These are phyloP conservation scores for Fusarium staphyleae DNA, from an alignment of 2,329 filamentous ascomycete species.

Conservation along the genomic window DNA sequence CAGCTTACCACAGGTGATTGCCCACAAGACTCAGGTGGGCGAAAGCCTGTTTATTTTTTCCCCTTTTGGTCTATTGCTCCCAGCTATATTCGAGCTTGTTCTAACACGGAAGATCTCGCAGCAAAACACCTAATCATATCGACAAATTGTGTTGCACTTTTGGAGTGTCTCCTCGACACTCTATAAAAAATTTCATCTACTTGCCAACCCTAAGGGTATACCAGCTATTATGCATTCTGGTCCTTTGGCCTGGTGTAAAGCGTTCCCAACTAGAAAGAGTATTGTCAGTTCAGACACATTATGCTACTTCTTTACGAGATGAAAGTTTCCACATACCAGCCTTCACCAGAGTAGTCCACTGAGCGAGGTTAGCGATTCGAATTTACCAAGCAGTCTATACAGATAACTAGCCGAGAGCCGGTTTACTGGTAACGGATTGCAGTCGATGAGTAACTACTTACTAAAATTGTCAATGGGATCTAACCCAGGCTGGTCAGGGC, in stretches of 20 bases:
- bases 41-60: no score
- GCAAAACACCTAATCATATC: no score
- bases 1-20: no score
- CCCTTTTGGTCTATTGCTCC: no score
- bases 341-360: conserved; percentile 1
- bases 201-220: not conserved
- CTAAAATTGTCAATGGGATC: conserved; percentile 1
- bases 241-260: not conserved
- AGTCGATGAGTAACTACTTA: not conserved
- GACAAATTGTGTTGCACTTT: not conserved
- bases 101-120: no score
- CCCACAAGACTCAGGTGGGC: no score
- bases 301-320: no score
- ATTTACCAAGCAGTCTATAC: no score
- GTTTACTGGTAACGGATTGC: no score
- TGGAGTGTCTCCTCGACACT: not conserved
- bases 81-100: no score
- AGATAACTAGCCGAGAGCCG: no score
- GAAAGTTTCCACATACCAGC: not conserved
- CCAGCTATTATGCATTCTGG: not conserved
- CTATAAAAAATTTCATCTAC: not conserved
- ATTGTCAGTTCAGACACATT: not conserved
- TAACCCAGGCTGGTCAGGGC: not conserved
- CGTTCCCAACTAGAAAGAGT: not conserved
- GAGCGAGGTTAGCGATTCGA: not conserved